Evolutionary conservation across 208 protist species (phyloP).

Genomic region (Leptomonas pyrrhocoris): DNA sequence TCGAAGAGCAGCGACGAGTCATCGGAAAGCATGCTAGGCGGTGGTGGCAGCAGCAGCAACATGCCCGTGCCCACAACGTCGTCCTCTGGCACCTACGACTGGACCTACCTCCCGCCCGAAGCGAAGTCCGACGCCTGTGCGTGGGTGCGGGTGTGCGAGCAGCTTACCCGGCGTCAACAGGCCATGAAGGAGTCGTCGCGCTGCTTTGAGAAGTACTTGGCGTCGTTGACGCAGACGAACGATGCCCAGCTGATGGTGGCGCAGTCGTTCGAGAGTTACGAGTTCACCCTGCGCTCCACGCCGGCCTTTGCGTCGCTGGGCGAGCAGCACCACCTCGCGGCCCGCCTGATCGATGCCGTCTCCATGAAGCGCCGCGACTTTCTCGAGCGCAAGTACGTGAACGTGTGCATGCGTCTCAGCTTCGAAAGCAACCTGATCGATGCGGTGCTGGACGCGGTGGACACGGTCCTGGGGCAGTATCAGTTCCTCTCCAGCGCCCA

Average conservation of each 20-base stretch:
- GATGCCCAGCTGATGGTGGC: conserved; percentile 37
- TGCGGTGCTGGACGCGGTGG: conserved; percentile 67
- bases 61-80: conserved; percentile 19
- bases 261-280: conserved; percentile 49
- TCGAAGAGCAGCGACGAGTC: conserved; percentile 20
- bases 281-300: conserved; percentile 31
- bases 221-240: conserved; percentile 34
- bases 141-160: conserved; percentile 47
- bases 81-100: conserved; percentile 31
- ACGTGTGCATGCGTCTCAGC: conserved; percentile 56
- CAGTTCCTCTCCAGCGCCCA: conserved; percentile 32
- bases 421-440: conserved; percentile 75
- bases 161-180: conserved; percentile 46
- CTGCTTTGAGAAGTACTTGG: conserved; percentile 53
- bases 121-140: conserved; percentile 37
- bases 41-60: conserved; percentile 8
- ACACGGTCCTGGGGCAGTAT: conserved; percentile 66
- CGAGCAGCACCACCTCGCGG: conserved; percentile 30
- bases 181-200: conserved; percentile 47
- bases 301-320: conserved; percentile 28
- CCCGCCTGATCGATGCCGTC: conserved; percentile 31
- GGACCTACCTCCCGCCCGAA: conserved; percentile 31
- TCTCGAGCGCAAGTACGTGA: conserved; percentile 52
- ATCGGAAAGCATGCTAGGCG: conserved; percentile 16
- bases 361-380: conserved; percentile 40